Evolutionary conservation across 768 basidiomycete species (phyloP).

Genomic region (Chalciporus sphaerocephalus): DNA sequence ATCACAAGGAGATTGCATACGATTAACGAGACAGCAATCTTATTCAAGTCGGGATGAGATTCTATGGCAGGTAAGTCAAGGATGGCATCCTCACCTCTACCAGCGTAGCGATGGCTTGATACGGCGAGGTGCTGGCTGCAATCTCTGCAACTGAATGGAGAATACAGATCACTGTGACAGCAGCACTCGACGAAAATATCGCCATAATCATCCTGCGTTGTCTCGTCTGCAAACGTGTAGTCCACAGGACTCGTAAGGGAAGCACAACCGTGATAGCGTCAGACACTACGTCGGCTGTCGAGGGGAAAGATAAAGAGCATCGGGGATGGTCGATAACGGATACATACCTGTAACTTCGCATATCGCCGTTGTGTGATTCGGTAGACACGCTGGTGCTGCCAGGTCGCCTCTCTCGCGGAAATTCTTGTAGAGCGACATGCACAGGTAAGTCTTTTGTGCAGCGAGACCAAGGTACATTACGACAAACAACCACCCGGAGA

Average conservation of each 20-base stretch:
- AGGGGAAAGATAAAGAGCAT: background rate
- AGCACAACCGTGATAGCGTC: background rate
- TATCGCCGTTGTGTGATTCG: background rate
- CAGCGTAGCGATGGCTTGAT: background rate
- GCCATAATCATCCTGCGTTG: slow-evolving; percentile 1
- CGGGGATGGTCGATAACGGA: background rate
- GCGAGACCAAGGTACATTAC: background rate
- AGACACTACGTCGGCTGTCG: background rate
- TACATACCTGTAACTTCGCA: background rate
- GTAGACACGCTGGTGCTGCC: background rate
- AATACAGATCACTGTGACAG: background rate
- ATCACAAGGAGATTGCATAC: no score
- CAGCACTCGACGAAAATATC: background rate
- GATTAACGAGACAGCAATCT: no score
- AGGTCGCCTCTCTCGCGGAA: background rate
- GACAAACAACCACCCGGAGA: background rate
- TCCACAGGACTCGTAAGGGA: background rate
- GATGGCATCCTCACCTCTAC: background rate
- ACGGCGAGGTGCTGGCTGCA: no score
- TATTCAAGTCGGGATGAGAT: no score
- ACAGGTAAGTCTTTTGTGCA: background rate
- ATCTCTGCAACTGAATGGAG: background rate
- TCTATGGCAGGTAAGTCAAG: no score
- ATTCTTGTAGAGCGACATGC: background rate
- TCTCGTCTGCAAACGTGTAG: background rate